Evolutionary conservation across 2,329 filamentous ascomycete species (phyloP), one percentile per base, ranked within the genome.

Genomic region (Pseudocercospora eumusae): DNA sequence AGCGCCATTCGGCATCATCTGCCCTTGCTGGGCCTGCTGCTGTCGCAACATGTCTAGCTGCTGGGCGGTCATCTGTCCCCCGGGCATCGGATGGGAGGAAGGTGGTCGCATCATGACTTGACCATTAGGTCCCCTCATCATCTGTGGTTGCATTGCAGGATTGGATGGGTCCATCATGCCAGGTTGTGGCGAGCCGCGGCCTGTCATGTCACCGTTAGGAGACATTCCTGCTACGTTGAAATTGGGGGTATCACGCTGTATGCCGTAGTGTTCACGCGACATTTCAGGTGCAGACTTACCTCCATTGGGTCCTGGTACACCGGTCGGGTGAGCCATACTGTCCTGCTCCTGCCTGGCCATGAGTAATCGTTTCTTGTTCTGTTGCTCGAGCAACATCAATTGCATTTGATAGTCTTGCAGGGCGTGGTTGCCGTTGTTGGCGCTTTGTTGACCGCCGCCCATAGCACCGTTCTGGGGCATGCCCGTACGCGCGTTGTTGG

Each of bases 401-500:
- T 93, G 90, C 90, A 93, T 93, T 79, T 93, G 90, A 71, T 93
- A 93, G 75, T 95, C 90, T 76, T 93, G 90, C 50, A 93, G 81
- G 21, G 90, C 90, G 74, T 93, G 90, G 74, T 92, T 93, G 76
- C 88, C 89, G 69, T 78, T 82, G 64, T 77, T 81, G 72, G 64
- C 77, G 74, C 53, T 75, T 25, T 67, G 61, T 42, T 63, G 68
- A 31, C 61, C 77, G 7, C 65, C 68, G 9, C 59, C 66, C 10
- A 64, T 66, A 59, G 64, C 64, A 40, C 60, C 65, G 53, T 75
- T 64, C 66, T 67, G 61, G 54, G 72, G 68, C 45, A 72, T 66
- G 62, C 81, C 67, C 69, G 67, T 70, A 59, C 56, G 64, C 55
- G 50, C 61, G 36, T 62, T 66, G 52, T 28, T 28, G 31, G 52